Evolutionary conservation across 2,329 filamentous ascomycete species (phyloP), one percentile per base, ranked within the genome.

Genomic region (Cephalotrichum gorgonifer): DNA sequence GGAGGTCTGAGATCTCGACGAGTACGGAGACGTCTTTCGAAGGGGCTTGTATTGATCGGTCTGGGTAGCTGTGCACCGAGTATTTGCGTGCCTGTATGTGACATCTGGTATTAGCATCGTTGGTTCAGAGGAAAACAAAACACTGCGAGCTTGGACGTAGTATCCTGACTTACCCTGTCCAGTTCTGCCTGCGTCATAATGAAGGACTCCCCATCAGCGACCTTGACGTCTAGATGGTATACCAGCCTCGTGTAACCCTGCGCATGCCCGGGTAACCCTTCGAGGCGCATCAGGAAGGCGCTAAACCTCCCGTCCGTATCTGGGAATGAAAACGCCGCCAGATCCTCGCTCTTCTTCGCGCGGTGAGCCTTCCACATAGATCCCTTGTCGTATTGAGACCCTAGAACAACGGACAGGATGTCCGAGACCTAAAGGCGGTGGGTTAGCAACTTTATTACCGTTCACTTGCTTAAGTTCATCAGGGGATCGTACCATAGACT

Each of bases 181-280:
- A 52, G 50, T 28, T 52, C 47, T 2, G 46, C 45, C 23, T 52
- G 47, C 26, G 47, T 43, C 9, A 52, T 26, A 28, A 39, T 42
- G 27, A 52, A 52, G 1, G 27, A 7, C 2, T 4, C 39, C 9
- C 15, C 22, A 28, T 44, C 38, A 12, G 38, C 28, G 3, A 42
- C 43, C 39, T 52, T 52, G 35, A 52, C 47, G n/a, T 52, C 50
- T 4, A 52, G 38, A 17, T 52, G 47, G 33, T 52, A 52, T 3
- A 52, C 44, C 14, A 52, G 41, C 20, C 39, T 26, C 12, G 35
- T 49, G 25, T 49, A 52, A 30, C 50, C 47, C 27, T 52, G 47
- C 2, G 47, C 50, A 35, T 47, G 49, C 14, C 47, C 47, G 3
- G 47, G 11, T 17, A 46, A 23, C 11, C 50, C 50, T 4, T 52